Base-by-base conservation (phyloP, 139 green algal species). In the Chlorella sorokiniana region DNA sequence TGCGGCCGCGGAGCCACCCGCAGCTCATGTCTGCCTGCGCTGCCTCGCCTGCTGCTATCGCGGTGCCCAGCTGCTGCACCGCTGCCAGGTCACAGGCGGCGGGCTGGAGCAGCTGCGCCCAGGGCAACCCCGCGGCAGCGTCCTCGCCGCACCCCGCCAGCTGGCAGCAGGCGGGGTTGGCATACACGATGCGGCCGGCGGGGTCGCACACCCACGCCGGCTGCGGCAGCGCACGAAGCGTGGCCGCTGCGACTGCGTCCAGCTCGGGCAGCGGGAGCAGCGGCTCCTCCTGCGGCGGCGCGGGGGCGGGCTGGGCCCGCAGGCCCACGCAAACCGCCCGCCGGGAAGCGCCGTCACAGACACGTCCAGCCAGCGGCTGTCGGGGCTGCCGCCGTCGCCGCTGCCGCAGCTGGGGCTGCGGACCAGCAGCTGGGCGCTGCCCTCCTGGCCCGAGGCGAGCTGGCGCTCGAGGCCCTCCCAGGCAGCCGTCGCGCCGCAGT, bases 71-170 rank as follows among this genome's bases (percentile, higher is more conserved):
- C 22, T 44, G 67, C 51, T 78, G 33, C 42, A 80, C 63, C 2
- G 41, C 42, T 1, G 48, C n/a, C 6, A 48, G 4, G 14, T 56
- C 40, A 10, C 38, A 33, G 48, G 41, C 22, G n/a, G n/a, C 18
- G 35, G 48, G 71, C 81, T 54, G 38, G 27, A 86, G 73, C 33
- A 86, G 69, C 33, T 81, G 52, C 52, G 73, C 69, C 81, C 81
- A 86, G 16, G 45, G 45, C 29, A 22, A 48, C 16, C 81, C 72
- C 2, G 51, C 20, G 0, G 64, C 62, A 7, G 42, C 64, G 33
- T 59, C 38, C 22, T 68, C 42, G 29, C 4, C 9, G 63, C 62
- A 86, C 38, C 61, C 81, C 7, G 74, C 78, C 25, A 86, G 64
- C 23, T 7, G 35, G 37, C 37, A 68, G 52, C 78, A 86, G 51